Base-by-base conservation (phyloP, 2,329 filamentous ascomycete species). In the Cytospora leucostoma region DNA sequence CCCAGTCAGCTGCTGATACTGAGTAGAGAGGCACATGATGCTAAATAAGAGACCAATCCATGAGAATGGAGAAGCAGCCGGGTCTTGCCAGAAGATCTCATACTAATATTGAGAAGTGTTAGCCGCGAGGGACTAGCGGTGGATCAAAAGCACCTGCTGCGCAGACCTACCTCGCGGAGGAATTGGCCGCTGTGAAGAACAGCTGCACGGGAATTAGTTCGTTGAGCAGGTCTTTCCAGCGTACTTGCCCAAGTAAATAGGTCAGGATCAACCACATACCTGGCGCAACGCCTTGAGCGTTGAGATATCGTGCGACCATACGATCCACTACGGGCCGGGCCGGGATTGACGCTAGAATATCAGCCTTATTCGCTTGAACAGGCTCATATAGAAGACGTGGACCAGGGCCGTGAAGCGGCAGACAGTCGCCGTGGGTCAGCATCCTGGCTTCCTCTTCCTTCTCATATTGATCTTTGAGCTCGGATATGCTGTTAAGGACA, bases 1-100 rank as follows among this genome's bases (percentile, higher is more conserved):
- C 34, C 15, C 37, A 32, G 19, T 33, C 17, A 51, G 67, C 32
- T 67, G 56, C 19, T 67, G 68, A 34, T 68, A 66, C 35, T 70
- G 68, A 7, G 69, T 67, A 1, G 79, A 74, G 7, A 82, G 71
- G 57, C 76, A 77, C 52, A 83, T 70, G 4, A 83, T 80, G 7
- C 73, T 74, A 67, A 78, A 83, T 0, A 83, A 67, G 1, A 82
- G 71, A 1, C 77, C 80, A 12, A 83, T 59, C 80, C 80, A 83
- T 0, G 79, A 73, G 1, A 40, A 33, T 55, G 61, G 32, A 2
- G 72, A 73, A 0, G 67, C 67, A 2, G 68, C 62, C 4, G 77
- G 78, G 12, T 76, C 67, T 8, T 71, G 63, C 79, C 80, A 83
- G 61, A 82, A 82, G 0, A 68, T 69, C 4, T 77, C 72, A 60